Base-by-base conservation (phyloP, 2,329 filamentous ascomycete species). In the Ascochyta rabiei region DNA sequence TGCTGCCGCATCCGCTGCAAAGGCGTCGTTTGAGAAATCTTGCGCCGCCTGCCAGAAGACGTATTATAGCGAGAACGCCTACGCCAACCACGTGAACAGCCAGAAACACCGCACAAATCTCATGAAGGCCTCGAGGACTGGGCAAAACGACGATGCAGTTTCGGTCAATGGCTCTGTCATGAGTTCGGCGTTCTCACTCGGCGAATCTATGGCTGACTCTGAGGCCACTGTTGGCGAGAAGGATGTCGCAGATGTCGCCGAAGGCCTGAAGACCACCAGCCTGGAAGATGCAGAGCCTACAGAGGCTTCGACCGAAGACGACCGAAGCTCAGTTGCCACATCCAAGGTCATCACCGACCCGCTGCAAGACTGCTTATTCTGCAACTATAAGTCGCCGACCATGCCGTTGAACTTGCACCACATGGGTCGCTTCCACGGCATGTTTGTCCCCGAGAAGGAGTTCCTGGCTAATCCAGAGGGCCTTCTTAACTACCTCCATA, bases 41-140 rank as follows among this genome's bases (percentile, higher is more conserved):
- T 99, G 95, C 76, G 81, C 86, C 3, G 83, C 87, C 18, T 99
- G 95, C 80, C 85, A 89, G 69, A 96, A 96, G 80, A 92, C 89
- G 13, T 99, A 96, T 76, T 98, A 89, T 80, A 98, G 93, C 77
- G 91, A 97, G 72, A 97, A 97, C 78, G 93, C 95, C 30, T 98
- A 89, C 76, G 86, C 88, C 71, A 99, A 98, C 77, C 95, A 99
- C 72, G 75, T 98, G 52, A 87, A 87, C 55, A 97, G 93, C 78
- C 88, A 91, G 66, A 96, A 96, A 76, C 95, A 99, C 77, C 91
- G 87, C 76, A 80, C 85, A 51, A 87, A 87, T 65, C 82, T 89
- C 53, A 80, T 81, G 37, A 77, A 74, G 50, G 71, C 70, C 18
- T 71, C 76, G 56, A 71, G 69, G 60, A 72, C 70, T 48, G 66